Evolutionary conservation across 78 protist genomes (phyloP), one percentile per base, ranked within the genome.

Genomic region (Cyanophora paradoxa): DNA sequence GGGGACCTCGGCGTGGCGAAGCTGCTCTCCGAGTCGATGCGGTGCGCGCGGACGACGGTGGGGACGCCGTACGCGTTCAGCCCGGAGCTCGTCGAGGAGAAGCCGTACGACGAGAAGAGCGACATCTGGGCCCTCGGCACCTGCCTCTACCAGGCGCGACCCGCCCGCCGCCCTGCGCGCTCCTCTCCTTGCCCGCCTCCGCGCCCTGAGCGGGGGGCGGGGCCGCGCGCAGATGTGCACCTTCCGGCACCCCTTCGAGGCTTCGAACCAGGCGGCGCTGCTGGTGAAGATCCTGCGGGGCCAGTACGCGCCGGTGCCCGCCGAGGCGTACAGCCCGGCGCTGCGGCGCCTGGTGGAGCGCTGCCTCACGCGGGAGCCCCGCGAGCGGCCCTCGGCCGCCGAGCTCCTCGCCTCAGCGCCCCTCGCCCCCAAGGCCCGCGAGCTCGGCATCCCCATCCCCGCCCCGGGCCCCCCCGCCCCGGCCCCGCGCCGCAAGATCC

Each of bases 101-200:
- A 40, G 16, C 72, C 72, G 6, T 80, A 80, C 78, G 20, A 28
- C 31, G 24, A 0, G n/a, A 22, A n/a, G 37, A 22, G 48, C 14
- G 78, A 80, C 42, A 59, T 80, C 26, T 80, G 85, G 85, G 22
- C 50, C 3, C 41, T 80, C 13, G 85, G 85, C 30, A 48, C 63
- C 40, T 0, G 71, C 28, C 13, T 72, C 33, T 80, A 74, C 68
- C 78, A 80, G 79, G n/a, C n/a, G n/a, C n/a, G n/a, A n/a, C n/a
- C n/a, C n/a, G n/a, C n/a, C n/a, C n/a, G n/a, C n/a, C n/a, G n/a
- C n/a, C n/a, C n/a, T n/a, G n/a, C n/a, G n/a, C n/a, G n/a, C n/a
- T n/a, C n/a, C n/a, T n/a, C n/a, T n/a, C n/a, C n/a, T n/a, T n/a
- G n/a, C n/a, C n/a, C n/a, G n/a, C n/a, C n/a, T n/a, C n/a, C n/a